Percentiles rank a stretch among this genome's conserved stretches.
Conservation (phyloP, 2,329 filamentous ascomycete species). For the Lasiodiplodia theobromae region DNA sequence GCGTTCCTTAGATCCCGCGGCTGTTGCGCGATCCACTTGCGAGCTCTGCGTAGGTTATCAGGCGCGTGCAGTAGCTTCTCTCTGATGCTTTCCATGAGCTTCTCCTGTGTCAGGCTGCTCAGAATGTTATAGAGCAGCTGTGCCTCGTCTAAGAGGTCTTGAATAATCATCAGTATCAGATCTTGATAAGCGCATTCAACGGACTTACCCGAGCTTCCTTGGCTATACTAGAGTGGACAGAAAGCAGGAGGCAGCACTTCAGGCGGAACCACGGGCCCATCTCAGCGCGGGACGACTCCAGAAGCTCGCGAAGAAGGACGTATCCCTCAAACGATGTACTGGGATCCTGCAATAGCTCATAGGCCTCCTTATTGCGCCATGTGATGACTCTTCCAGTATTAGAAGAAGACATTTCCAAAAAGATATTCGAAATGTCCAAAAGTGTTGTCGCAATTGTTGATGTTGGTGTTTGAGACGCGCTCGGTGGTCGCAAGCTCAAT, state of each 20-base stretch:
- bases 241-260: neutral
- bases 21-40: neutral
- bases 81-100: neutral
- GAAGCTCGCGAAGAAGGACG: neutral
- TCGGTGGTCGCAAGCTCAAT: no score
- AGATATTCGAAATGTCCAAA: neutral
- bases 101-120: neutral
- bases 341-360: neutral
- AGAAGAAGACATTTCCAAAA: neutral
- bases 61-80: neutral
- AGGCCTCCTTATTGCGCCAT: neutral
- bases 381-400: fast-evolving
- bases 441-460: neutral
- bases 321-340: neutral
- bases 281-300: neutral
- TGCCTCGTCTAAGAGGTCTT: neutral
- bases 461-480: no score
- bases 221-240: neutral
- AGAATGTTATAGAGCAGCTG: neutral
- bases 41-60: neutral
- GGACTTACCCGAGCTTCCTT: neutral
- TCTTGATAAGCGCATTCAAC: neutral
- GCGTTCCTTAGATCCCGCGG: neutral
- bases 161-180: neutral
- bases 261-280: neutral